Base-by-base conservation (phyloP, 192 early-diverging fungal genomes). In the Coemansia sp. region DNA sequence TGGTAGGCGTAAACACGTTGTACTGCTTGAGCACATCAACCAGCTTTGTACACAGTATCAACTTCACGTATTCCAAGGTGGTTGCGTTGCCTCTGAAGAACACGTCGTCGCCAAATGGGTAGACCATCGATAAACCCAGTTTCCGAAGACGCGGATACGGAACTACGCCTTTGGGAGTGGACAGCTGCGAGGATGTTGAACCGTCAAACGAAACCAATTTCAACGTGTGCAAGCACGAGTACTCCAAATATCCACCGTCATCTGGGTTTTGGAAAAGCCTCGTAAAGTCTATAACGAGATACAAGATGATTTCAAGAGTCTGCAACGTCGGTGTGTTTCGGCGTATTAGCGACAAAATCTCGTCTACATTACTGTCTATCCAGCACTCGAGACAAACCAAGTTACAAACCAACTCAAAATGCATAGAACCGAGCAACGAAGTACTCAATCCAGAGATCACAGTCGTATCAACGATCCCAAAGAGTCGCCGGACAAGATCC, bases 61-160 rank as follows among this genome's bases (percentile, higher is more conserved):
- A 29, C 6, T 12, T 7, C 15, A 58, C 19, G 17, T 17, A 58
- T 14, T 58, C 57, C 17, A 58, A 29, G 6, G 31, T 58, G 6
- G 29, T 15, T 2, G 31, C 11, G 31, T 58, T 58, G 57, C 57
- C 57, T 15, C 57, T 11, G 8, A 58, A 58, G 12, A 34, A 4
- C 17, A 34, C 11, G 32, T 58, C 57, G 29, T 58, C 31, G 29
- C 29, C 57, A 58, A 58, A 58, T 17, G 57, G 57, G 8, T 58
- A 58, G 3, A 12, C 27, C 21, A 19, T n/a, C 3, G 4, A 7
- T n/a, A 58, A 29, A 12, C 3, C 11, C 32, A 58, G 32, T 1
- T 34, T 9, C 29, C 31, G 32, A 8, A 58, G 57, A 34, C 57
- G 11, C 1, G 57, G 31, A 34, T 36, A 58, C 14, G 57, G 57